Conservation (phyloP, 768 basidiomycete genomes). For the Boletellus sp. region DNA sequence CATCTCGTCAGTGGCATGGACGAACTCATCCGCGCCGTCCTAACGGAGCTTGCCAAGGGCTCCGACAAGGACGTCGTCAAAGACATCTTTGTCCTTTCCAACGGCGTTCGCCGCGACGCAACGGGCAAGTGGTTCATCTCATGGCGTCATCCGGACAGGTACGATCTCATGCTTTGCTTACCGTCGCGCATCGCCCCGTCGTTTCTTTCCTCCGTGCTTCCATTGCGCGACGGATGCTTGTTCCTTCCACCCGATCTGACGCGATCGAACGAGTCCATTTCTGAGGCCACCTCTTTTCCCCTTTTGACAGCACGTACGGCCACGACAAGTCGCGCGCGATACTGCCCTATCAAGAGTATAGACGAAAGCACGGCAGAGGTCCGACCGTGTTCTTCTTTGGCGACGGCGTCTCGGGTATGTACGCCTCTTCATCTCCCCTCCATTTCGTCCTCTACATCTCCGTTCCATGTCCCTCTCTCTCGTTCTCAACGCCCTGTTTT, state of each 20-base stretch:
- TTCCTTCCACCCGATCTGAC: background rate
- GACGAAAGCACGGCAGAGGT: slow-evolving; percentile 16
- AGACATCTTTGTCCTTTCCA: slow-evolving; percentile 90
- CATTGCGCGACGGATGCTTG: no score
- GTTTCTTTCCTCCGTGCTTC: background rate
- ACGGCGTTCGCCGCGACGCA: slow-evolving; percentile 73
- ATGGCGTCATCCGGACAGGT: slow-evolving; percentile 88
- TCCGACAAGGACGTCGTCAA: slow-evolving; percentile 53
- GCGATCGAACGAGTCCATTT: no score
- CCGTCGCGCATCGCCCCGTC: no score
- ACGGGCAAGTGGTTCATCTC: slow-evolving; percentile 68
- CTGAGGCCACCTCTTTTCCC: background rate
- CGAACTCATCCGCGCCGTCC: slow-evolving; percentile 86
- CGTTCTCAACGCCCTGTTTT: no score
- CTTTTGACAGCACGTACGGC: slow-evolving; percentile 63
- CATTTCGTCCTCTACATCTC: background rate
- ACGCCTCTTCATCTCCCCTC: background rate
- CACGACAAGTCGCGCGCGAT: slow-evolving; percentile 98
- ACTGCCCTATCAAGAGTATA: slow-evolving; percentile 69
- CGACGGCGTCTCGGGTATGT: slow-evolving; percentile 89
- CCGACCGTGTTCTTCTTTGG: slow-evolving; percentile 96
- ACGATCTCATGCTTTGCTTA: slow-evolving; percentile 12
- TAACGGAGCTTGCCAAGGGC: slow-evolving; percentile 66
- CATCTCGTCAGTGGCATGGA: slow-evolving; percentile 74
- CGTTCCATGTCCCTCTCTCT: background rate